Evolutionary conservation across 345 rosid genomes (phyloP).

Genomic region (Leavenworthia alabamica): DNA sequence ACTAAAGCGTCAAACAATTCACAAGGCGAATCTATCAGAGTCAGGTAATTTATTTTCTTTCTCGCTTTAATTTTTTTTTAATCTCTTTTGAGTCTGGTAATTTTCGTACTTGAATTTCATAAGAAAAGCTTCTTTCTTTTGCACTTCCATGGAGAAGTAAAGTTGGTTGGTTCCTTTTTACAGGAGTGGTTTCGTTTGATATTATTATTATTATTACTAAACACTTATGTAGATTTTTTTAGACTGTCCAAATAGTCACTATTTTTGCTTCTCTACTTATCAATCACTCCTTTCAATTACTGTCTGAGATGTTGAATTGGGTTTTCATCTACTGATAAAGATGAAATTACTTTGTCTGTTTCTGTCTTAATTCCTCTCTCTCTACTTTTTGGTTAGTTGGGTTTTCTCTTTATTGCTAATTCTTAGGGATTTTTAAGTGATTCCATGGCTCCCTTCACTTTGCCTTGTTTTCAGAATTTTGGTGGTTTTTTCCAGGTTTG

Average conservation of each 20-base stretch:
- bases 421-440: neutral
- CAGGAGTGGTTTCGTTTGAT: too few species aligned
- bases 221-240: conserved; percentile 21
- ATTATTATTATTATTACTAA: too few species aligned
- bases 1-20: conserved; percentile 1
- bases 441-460: conserved; percentile 11
- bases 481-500: conserved; percentile 29
- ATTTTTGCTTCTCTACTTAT: conserved; percentile 7
- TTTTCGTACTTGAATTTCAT: neutral
- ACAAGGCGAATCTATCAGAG: conserved; percentile 4
- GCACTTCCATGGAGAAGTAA: conserved; percentile 6
- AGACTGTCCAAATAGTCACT: conserved; percentile 13
- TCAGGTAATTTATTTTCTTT: conserved; percentile 1
- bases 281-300: neutral
- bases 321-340: conserved; percentile 17
- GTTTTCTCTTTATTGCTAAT: neutral
- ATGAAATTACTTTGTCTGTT: conserved; percentile 15
- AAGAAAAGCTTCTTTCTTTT: neutral
- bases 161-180: neutral
- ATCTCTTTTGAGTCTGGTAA: neutral
- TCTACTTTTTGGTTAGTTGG: conserved; percentile 4
- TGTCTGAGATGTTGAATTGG: conserved; percentile 9
- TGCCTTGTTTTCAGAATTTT: conserved; percentile 25
- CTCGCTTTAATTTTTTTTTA: too few species aligned
- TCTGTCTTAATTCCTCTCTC: neutral